Percentiles rank a stretch among this genome's conserved stretches.
These are phyloP conservation scores for Lophiotrema nucula DNA, from an alignment of 495 filamentous ascomycete species.

Conservation along the genomic window DNA sequence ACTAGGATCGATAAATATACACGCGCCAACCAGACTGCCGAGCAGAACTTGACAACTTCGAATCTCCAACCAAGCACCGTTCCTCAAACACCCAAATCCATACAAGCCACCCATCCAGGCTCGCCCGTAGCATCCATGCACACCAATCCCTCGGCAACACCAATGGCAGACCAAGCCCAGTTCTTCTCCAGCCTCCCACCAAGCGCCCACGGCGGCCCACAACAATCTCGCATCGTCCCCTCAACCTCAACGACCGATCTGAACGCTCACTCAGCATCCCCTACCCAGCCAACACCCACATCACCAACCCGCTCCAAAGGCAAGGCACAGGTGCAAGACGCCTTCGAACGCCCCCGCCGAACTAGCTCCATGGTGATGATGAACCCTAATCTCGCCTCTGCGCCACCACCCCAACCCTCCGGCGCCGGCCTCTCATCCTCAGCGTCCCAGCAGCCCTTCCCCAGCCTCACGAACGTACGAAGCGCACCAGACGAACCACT, in stretches of 20 bases:
- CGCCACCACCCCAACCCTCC: constrained; percentile 12
- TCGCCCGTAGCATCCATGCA: constrained; percentile 37
- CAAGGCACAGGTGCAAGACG: neutral
- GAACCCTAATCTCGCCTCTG: constrained; percentile 13
- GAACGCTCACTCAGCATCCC: neutral
- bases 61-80: constrained; percentile 16
- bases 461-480: neutral
- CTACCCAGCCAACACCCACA: neutral
- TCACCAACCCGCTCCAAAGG: constrained; percentile 7
- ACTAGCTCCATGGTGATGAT: constrained; percentile 28
- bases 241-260: neutral
- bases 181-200: constrained; percentile 26
- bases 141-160: constrained; percentile 30
- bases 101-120: constrained; percentile 20
- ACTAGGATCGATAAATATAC: constrained; percentile 40
- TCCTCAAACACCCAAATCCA: constrained; percentile 24
- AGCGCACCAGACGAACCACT: neutral
- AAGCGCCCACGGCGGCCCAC: neutral
- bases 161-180: constrained; percentile 12
- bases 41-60: constrained; percentile 15
- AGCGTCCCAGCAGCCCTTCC: neutral
- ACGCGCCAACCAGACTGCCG: constrained; percentile 15
- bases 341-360: constrained; percentile 21
- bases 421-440: neutral
- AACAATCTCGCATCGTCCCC: constrained; percentile 4